These are phyloP conservation scores for Cyclanthera cordifolia DNA, from an alignment of 306 rosid genomes.

Conservation along the genomic window DNA sequence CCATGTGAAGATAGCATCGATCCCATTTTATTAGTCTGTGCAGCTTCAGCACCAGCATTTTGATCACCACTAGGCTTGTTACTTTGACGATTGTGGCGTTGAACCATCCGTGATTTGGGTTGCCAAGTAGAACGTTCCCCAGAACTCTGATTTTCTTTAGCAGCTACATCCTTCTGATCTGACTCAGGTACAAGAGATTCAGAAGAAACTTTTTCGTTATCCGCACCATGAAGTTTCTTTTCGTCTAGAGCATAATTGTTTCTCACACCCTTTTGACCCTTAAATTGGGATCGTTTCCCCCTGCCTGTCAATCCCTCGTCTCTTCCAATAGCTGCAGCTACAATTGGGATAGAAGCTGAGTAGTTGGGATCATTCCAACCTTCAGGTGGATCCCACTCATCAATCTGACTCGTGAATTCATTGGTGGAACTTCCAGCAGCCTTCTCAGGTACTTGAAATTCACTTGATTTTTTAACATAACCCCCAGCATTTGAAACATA, in stretches of 20 bases:
- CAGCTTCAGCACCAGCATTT: slow-evolving; percentile 28
- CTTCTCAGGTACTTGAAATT: slow-evolving; percentile 28
- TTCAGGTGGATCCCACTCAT: slow-evolving; percentile 38
- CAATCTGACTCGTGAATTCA: slow-evolving; percentile 35
- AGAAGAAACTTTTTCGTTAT: slow-evolving; percentile 28
- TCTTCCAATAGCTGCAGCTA: slow-evolving; percentile 25
- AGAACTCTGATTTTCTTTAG: slow-evolving; percentile 45
- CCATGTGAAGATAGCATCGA: slow-evolving; percentile 1
- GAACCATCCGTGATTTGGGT: slow-evolving; percentile 49
- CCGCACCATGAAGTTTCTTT: slow-evolving; percentile 27
- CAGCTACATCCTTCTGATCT: slow-evolving; percentile 34
- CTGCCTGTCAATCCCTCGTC: slow-evolving; percentile 44
- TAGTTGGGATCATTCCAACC: slow-evolving; percentile 30
- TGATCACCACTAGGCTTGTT: slow-evolving; percentile 28
- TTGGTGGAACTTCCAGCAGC: slow-evolving; percentile 23
- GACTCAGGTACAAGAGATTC: slow-evolving; percentile 29
- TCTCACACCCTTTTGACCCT: slow-evolving; percentile 32
- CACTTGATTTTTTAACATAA: slow-evolving; percentile 25
- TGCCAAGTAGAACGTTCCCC: slow-evolving; percentile 62
- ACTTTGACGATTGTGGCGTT: slow-evolving; percentile 37
- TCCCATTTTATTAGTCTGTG: slow-evolving; percentile 6
- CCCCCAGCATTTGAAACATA: slow-evolving; percentile 15
- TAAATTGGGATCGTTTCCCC: slow-evolving; percentile 38
- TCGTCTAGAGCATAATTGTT: slow-evolving; percentile 42
- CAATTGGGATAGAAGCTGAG: slow-evolving; percentile 29